phyloP scores from a whole-genome alignment of 108 stramenopile species.

The Nitzschia palea region DNA sequence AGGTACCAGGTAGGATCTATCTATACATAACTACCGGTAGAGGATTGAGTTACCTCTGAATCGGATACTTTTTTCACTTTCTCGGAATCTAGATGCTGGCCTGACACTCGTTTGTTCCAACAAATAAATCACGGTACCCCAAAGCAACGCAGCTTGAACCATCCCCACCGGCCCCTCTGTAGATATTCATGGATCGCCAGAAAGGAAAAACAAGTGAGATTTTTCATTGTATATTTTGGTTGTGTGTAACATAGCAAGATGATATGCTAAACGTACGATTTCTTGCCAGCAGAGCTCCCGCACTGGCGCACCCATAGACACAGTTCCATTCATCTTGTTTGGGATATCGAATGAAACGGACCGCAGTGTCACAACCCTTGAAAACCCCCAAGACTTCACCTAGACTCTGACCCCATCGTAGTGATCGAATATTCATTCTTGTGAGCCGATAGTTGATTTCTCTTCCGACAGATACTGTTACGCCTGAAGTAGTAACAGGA shows the following conservation, averaged over 20 bases:
- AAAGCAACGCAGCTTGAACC: background rate
- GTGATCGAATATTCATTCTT: background rate
- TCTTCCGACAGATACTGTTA: background rate
- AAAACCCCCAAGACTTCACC: background rate
- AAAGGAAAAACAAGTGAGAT: too few relatives aligned
- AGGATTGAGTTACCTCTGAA: too few relatives aligned
- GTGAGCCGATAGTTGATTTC: background rate
- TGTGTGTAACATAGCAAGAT: too few relatives aligned
- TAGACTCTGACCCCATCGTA: background rate
- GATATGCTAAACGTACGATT: background rate
- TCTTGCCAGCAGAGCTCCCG: background rate
- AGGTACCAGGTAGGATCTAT: too few relatives aligned
- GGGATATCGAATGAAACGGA: background rate
- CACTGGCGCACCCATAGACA: background rate
- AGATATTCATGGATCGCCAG: background rate
- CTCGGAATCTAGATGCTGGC: background rate
- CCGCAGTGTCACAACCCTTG: background rate
- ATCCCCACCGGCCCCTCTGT: background rate
- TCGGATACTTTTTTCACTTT: too few relatives aligned
- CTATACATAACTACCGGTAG: too few relatives aligned
- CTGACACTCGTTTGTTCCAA: background rate
- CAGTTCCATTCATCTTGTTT: background rate
- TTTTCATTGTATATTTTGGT: too few relatives aligned
- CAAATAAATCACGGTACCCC: background rate
- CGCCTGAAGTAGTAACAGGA: background rate